A percentile compares a stretch with the other conserved stretches of the same genome.
Conservation (phyloP, 2,329 filamentous ascomycete genomes). For the Scedosporium aurantiacum region DNA sequence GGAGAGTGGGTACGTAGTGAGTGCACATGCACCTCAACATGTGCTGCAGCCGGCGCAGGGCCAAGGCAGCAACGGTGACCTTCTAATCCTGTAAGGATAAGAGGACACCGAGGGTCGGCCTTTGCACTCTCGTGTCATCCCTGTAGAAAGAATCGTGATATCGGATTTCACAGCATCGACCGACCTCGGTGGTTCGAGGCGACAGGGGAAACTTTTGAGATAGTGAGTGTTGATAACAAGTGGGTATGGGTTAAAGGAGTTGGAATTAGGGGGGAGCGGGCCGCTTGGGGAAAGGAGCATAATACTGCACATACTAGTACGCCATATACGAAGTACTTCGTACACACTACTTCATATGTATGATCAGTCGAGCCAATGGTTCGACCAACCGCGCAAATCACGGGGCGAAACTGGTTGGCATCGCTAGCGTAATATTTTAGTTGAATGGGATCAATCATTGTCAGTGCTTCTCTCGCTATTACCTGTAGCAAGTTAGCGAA, state of each 20-base stretch:
- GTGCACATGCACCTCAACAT: conserved; percentile 68
- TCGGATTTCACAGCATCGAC: too few species aligned
- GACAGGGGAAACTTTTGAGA: not conserved
- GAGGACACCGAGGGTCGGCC: not conserved
- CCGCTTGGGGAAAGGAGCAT: not conserved
- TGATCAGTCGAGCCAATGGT: not conserved
- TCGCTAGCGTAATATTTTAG: not conserved
- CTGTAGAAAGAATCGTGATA: too few species aligned
- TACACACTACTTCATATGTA: not conserved
- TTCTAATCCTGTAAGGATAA: conserved; percentile 49
- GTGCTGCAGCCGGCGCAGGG: conserved; percentile 60
- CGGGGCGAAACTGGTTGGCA: not conserved
- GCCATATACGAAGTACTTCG: too few species aligned
- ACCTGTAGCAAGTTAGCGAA: too few species aligned
- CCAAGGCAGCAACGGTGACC: conserved; percentile 56
- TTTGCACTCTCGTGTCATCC: not conserved
- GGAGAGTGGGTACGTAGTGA: conserved; percentile 58
- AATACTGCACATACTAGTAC: too few species aligned
- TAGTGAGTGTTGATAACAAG: not conserved
- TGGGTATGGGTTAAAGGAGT: not conserved
- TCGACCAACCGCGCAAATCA: not conserved
- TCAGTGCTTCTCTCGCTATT: too few species aligned
- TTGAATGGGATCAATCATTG: too few species aligned
- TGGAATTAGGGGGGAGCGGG: not conserved
- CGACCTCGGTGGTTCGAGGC: not conserved